Percentiles rank a stretch among this genome's conserved stretches.
Conservation (phyloP, 2,329 filamentous ascomycete genomes). For the Penicillium sp. region DNA sequence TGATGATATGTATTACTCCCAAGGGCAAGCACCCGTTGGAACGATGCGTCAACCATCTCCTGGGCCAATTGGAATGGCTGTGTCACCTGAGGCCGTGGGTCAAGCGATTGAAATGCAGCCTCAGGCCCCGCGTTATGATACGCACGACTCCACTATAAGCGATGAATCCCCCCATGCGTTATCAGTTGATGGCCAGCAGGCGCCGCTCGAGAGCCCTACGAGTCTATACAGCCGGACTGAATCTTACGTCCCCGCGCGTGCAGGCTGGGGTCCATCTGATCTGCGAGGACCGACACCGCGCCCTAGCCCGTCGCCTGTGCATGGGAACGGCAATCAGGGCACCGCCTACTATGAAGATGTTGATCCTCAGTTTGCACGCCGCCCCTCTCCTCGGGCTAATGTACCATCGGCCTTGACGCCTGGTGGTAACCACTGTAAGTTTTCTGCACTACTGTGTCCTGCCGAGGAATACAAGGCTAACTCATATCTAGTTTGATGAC, state of each 20-base stretch:
- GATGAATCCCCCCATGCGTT: slow-evolving; percentile 28
- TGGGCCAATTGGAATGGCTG: slow-evolving; percentile 38
- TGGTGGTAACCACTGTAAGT: slow-evolving; percentile 42
- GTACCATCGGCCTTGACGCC: slow-evolving; percentile 45
- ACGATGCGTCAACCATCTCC: slow-evolving; percentile 35
- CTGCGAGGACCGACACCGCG: slow-evolving; percentile 20
- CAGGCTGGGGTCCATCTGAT: slow-evolving; percentile 37
- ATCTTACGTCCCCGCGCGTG: slow-evolving; percentile 53
- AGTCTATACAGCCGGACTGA: slow-evolving; percentile 75
- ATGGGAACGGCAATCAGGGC: slow-evolving; percentile 2
- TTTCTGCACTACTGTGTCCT: too few species aligned
- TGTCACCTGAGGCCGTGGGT: slow-evolving; percentile 52
- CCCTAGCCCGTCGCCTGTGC: slow-evolving; percentile 12
- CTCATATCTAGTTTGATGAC: slow-evolving; percentile 78
- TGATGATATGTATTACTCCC: slow-evolving; percentile 32
- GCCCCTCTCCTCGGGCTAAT: slow-evolving; percentile 31
- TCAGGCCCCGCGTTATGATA: slow-evolving; percentile 53
- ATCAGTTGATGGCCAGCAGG: slow-evolving; percentile 29
- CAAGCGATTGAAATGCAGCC: slow-evolving; percentile 83
- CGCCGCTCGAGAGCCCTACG: slow-evolving; percentile 61
- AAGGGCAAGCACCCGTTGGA: slow-evolving; percentile 24
- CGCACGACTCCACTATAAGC: slow-evolving; percentile 30
- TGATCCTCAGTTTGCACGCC: slow-evolving; percentile 76
- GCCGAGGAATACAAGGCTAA: too few species aligned
- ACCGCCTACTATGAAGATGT: slow-evolving; percentile 86